Evolutionary conservation across 2,329 filamentous ascomycete genomes (phyloP), one percentile per base, ranked within the genome.

Genomic region (Allantophomopsis lycopodina): DNA sequence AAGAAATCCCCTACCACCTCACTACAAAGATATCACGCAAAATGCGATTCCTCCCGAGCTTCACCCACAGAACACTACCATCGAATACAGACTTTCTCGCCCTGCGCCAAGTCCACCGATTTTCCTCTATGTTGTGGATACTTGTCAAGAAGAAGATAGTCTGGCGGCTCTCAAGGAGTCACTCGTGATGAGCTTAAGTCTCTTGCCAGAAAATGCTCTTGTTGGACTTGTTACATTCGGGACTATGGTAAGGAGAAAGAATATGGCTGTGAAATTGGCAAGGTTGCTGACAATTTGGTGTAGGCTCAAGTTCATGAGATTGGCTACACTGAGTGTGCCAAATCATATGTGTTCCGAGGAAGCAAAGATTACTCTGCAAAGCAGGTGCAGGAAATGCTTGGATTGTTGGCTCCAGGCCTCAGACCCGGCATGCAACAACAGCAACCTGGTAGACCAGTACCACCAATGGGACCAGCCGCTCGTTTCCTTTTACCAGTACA

Each of bases 341-440:
- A 96, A 64, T 95, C 89, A 5, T 98, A 95, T 55, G 91, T 98
- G 33, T 98, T 98, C 71, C 78, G 89, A 41, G 91, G 91, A 32
- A 95, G 79, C 69, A 98, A 96, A 68, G 91, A 98, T 55, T 98
- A 98, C 60, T 73, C 79, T n/a, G 84, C 88, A 40, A 96, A 96
- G 65, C 88, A 96, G 59, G 87, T 98, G n/a, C 89, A 96, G 61
- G 91, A 98, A 56, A 98, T 98, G 91, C 79, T 98, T 38, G 91
- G 88, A 20, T 70, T 95, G 40, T 69, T 79, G 36, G 73, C 81
- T 15, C 69, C 83, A 17, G 76, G 77, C 30, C 60, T 86, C 46
- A 78, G 91, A 48, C 86, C 87, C 17, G 77, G 76, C 40, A 61
- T 60, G 32, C 65, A 72, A 55, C 76, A 83, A 61, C 78, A 79